Evolutionary conservation across 768 basidiomycete genomes (phyloP).

Genomic region (Russula sp.): DNA sequence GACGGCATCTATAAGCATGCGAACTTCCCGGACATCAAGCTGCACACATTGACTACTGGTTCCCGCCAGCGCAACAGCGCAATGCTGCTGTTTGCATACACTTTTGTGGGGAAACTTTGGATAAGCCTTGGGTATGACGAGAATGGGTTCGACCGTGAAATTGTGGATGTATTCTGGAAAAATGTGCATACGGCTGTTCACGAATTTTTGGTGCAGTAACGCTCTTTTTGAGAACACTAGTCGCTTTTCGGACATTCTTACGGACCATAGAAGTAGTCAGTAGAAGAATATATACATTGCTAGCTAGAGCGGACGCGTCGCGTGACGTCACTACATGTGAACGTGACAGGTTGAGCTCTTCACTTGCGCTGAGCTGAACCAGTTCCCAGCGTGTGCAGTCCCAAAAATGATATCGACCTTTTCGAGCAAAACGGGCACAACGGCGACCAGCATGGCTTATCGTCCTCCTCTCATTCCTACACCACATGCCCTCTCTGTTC

Average conservation of each 20-base stretch:
- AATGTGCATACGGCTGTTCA: conserved; percentile 48
- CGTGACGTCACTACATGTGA: not conserved
- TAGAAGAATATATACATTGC: not conserved
- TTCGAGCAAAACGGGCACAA: conserved; percentile 19
- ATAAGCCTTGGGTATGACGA: conserved; percentile 73
- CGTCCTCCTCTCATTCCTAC: conserved; percentile 16
- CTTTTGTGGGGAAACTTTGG: conserved; percentile 69
- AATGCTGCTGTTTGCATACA: conserved; percentile 79
- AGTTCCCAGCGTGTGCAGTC: no score
- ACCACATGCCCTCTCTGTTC: not conserved
- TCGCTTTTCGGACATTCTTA: not conserved
- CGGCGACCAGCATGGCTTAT: conserved; percentile 17
- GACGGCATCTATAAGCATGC: conserved; percentile 74
- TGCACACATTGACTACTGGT: conserved; percentile 75
- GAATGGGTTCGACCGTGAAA: conserved; percentile 60
- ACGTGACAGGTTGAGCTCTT: not conserved
- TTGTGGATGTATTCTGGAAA: conserved; percentile 60
- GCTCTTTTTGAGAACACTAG: not conserved
- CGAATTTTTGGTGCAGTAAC: conserved; percentile 42
- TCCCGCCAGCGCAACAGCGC: conserved; percentile 73
- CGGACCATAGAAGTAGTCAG: not conserved
- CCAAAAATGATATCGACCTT: conserved; percentile 22
- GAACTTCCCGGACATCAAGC: conserved; percentile 43
- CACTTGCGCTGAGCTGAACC: no score
- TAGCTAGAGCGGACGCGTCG: not conserved